Base-by-base conservation (phyloP, 768 basidiomycete species). In the Pilatotrama ljubarskyi region DNA sequence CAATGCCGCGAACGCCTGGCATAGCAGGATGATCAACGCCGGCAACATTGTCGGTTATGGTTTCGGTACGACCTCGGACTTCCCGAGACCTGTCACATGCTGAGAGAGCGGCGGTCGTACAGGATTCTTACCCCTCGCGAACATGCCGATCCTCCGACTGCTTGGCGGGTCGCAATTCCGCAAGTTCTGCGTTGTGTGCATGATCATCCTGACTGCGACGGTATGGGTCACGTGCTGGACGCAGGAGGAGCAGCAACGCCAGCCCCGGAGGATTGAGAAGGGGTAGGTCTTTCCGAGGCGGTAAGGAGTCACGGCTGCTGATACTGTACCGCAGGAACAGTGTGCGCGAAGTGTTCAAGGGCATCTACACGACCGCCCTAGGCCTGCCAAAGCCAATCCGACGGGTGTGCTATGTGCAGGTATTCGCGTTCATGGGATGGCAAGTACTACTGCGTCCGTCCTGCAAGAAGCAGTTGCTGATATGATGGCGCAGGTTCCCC, bases 361-460 rank as follows among this genome's bases (percentile, higher is more conserved):
- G 91, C 66, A 97, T 98, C 42, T 83, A 84, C 64, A 78, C 72
- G 29, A 88, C 95, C 5, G 77, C 93, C 10, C 69, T 82, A 42
- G 86, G 85, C 48, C 82, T 98, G 44, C 95, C 95, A 0, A 85
- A 82, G 63, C 88, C 93, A 13, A 87, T 98, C 43, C 84, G 86
- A 50, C 83, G 91, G 25, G 95, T 98, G 11, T 98, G 95, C 71
- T 86, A 88, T 68, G 95, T 97, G 3, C 95, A 98, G 69, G 74
- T 98, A 17, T 95, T 93, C 70, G 95, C 95, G 2, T 98, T 96
- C 72, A 96, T 96, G 93, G 94, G 93, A 64, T 98, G 95, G 92
- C 89, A 66, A 26, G 84, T 75, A 13, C 43, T 13, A 44, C 48
- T 17, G 25, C 37, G 10, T 55, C 42, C 24, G 43, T 1, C 42